Evolutionary conservation across 768 basidiomycete species (phyloP).

Genomic region (Russula sp.): DNA sequence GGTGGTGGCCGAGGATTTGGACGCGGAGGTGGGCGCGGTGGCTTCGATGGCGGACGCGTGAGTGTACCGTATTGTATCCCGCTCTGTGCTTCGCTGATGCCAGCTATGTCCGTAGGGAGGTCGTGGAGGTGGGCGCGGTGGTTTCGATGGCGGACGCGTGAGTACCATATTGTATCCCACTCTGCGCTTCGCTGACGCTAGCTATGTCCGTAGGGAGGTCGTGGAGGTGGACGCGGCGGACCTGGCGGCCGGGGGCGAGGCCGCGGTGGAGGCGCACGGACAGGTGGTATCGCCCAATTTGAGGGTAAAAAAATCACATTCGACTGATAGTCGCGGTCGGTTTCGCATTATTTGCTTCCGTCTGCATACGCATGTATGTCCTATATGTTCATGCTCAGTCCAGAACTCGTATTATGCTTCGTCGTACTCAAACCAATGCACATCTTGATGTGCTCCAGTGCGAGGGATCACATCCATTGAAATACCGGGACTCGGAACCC

Average conservation of each 20-base stretch:
- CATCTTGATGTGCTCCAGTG: neutral
- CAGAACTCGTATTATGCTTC: neutral
- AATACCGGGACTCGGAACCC: neutral
- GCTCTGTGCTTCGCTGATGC: constrained; percentile 30
- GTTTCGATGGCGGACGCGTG: constrained; percentile 41
- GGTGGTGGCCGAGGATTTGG: constrained; percentile 38
- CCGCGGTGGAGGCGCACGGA: constrained; percentile 45
- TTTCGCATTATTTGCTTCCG: neutral
- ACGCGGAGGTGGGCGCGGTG: constrained; percentile 36
- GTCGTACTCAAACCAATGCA: neutral
- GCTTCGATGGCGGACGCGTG: constrained; percentile 42
- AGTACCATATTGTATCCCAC: constrained; percentile 23
- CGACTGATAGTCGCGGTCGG: constrained; percentile 15
- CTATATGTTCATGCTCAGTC: constrained; percentile 4
- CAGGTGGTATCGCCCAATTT: constrained; percentile 56
- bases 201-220: constrained; percentile 16
- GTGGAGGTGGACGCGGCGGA: constrained; percentile 40
- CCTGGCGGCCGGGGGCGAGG: constrained; percentile 33
- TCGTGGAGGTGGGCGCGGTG: constrained; percentile 40
- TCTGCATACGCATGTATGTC: neutral
- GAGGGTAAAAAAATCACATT: constrained; percentile 70
- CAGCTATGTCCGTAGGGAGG: constrained; percentile 14
- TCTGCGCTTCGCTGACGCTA: neutral
- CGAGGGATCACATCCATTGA: neutral
- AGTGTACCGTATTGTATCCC: constrained; percentile 24